Evolutionary conservation across 2,329 filamentous ascomycete species (phyloP).

Genomic region (Pyricularia sp.): DNA sequence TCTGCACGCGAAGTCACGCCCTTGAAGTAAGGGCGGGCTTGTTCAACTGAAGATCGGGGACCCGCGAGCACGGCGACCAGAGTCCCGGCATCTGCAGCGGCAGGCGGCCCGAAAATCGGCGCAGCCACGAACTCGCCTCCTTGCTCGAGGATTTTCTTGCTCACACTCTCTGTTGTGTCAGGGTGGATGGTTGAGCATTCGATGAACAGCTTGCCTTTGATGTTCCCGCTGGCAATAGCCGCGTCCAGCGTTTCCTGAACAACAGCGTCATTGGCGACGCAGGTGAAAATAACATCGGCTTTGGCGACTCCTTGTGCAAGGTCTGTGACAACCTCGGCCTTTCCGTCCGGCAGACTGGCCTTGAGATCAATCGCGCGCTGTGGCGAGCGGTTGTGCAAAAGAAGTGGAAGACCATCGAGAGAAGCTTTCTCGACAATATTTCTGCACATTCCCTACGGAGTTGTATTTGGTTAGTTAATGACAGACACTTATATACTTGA

Average conservation of each 20-base stretch:
- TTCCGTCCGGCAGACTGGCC: constrained; percentile 47
- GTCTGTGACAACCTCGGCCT: constrained; percentile 53
- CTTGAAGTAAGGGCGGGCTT: constrained; percentile 59
- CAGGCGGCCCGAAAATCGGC: constrained; percentile 61
- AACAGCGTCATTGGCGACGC: constrained; percentile 68
- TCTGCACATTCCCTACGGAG: constrained; percentile 64
- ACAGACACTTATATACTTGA: not conserved
- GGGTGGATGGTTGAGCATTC: constrained; percentile 87
- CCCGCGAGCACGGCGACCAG: constrained; percentile 69
- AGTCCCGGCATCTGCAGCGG: constrained; percentile 60
- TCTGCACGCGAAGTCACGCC: constrained; percentile 61
- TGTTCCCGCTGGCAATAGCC: constrained; percentile 40
- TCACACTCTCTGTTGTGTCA: constrained; percentile 62
- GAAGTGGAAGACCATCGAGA: constrained; percentile 55
- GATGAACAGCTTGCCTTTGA: constrained; percentile 68
- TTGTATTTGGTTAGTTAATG: not conserved
- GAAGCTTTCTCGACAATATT: constrained; percentile 73
- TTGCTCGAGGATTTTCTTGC: constrained; percentile 42
- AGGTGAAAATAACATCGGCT: constrained; percentile 75
- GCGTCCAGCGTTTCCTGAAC: constrained; percentile 52
- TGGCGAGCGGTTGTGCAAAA: constrained; percentile 72
- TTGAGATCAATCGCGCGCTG: constrained; percentile 56
- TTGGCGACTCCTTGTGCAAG: constrained; percentile 56
- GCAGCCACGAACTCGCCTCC: constrained; percentile 67
- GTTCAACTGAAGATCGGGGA: constrained; percentile 46